Evolutionary conservation across 257 asterid genomes (phyloP), one percentile per base, ranked within the genome.

Genomic region (Ophiorrhiza pumila): DNA sequence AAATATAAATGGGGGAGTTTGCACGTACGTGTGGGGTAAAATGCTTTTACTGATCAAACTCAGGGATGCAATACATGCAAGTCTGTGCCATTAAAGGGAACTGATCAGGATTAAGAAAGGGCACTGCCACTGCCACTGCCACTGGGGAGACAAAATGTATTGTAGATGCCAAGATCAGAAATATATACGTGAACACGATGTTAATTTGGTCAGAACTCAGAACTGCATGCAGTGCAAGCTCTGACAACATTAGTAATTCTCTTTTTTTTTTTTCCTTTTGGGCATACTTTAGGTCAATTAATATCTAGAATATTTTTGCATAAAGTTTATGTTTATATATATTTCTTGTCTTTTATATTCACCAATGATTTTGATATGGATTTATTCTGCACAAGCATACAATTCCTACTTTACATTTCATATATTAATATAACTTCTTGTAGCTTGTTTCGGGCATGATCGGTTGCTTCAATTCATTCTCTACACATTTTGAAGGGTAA

Each of bases 81-180:
- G 71, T 78, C 74, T 68, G 78, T 68, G 82, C 78, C 71, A 32
- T 39, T 59, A 50, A 37, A 47, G 20, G 23, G 77, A 47, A 1
- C 64, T 52, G 47, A n/a, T n/a, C 29, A 43, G 20, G 57, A 39
- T 65, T 53, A 65, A 60, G 50, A 65, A 66, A 66, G 42, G 68
- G 4, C 49, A 65, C 43, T 29, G 60, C 37, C 42, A 39, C n/a
- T n/a, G n/a, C n/a, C n/a, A n/a, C n/a, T n/a, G n/a, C n/a, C 22
- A 57, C 4, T 11, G 42, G 60, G 68, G 74, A 67, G 74, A 74
- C 78, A 74, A 74, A 56, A 74, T 43, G 78, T 37, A 74, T 57
- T 69, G 60, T 66, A 41, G 43, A 74, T 74, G 67, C 60, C 47
- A 27, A 53, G 52, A 4, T 39, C 68, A 65, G 49, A 55, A 47